A percentile compares a stretch with the other conserved stretches of the same genome.
These are phyloP conservation scores for Penicillium sclerotigenum DNA, from an alignment of 2,329 filamentous ascomycete species.

Conservation along the genomic window DNA sequence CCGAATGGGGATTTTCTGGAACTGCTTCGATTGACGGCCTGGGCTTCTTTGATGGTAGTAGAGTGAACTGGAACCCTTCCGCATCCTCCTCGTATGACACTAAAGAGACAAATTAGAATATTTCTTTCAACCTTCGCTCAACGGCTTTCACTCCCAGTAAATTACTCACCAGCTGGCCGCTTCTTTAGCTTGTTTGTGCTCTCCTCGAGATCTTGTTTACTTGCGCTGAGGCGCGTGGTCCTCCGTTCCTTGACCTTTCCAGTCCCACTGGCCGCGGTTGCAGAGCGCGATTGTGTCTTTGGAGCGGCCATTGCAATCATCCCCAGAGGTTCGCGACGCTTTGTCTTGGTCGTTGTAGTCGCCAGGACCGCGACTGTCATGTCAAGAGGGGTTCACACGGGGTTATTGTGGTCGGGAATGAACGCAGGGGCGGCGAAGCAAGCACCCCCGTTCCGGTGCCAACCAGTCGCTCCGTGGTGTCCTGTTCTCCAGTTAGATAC, in stretches of 20 bases:
- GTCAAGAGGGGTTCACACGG: slow-evolving; percentile 29
- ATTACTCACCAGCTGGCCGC: slow-evolving; percentile 39
- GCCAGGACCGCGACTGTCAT: slow-evolving; percentile 41
- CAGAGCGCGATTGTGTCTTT: slow-evolving; percentile 38
- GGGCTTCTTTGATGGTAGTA: slow-evolving; percentile 64
- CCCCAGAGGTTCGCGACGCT: slow-evolving; percentile 38
- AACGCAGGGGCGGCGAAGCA: slow-evolving; percentile 21
- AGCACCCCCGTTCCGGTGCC: background rate
- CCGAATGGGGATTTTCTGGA: slow-evolving; percentile 36
- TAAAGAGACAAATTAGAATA: slow-evolving; percentile 8
- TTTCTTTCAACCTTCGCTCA: slow-evolving; percentile 3
- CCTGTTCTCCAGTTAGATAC: background rate
- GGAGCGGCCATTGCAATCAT: slow-evolving; percentile 39
- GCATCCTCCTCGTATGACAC: slow-evolving; percentile 67
- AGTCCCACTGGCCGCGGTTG: slow-evolving; percentile 24
- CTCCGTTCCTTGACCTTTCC: slow-evolving; percentile 24
- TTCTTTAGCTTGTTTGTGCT: slow-evolving; percentile 40
- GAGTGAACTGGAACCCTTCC: slow-evolving; percentile 73
- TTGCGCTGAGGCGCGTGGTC: slow-evolving; percentile 39
- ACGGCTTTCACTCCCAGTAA: too few species aligned
- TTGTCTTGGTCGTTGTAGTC: slow-evolving; percentile 33
- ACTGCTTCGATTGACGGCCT: slow-evolving; percentile 44
- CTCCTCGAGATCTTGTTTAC: slow-evolving; percentile 27
- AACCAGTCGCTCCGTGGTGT: background rate
- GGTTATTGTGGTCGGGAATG: slow-evolving; percentile 29